phyloP scores from a whole-genome alignment of 1,284 basidiomycete species.

The Ustilago vetiveriae region DNA sequence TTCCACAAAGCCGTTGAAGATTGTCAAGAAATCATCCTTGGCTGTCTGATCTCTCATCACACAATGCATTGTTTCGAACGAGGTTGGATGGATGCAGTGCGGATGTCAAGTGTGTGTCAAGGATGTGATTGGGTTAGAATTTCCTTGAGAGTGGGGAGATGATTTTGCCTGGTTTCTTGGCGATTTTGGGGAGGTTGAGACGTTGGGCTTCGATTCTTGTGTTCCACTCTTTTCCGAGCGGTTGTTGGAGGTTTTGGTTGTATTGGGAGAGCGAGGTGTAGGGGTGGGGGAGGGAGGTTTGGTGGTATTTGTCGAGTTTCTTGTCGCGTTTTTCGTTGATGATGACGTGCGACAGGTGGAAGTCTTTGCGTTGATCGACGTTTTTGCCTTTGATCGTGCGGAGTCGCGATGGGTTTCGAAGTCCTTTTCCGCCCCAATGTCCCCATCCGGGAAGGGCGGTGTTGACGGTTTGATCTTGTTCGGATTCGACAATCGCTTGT shows the following conservation, averaged over 20 bases:
- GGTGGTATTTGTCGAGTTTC: constrained; percentile 86
- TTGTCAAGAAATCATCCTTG: constrained; percentile 8
- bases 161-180: constrained; percentile 56
- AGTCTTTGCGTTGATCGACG: constrained; percentile 81
- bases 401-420: constrained; percentile 58
- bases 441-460: constrained; percentile 92
- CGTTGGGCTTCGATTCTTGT: constrained; percentile 86
- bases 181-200: constrained; percentile 68
- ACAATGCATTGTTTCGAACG: too few relatives aligned
- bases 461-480: constrained; percentile 87
- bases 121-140: constrained; percentile 7
- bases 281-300: constrained; percentile 85
- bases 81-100: too few relatives aligned
- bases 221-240: constrained; percentile 92
- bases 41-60: too few relatives aligned
- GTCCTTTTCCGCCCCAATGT: constrained; percentile 86
- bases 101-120: too few relatives aligned
- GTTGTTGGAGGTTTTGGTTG: constrained; percentile 80
- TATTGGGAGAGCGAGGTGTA: constrained; percentile 91
- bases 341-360: constrained; percentile 84
- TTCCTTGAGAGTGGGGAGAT: constrained; percentile 54
- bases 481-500: constrained; percentile 76
- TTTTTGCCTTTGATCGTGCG: constrained; percentile 73
- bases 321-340: constrained; percentile 93
- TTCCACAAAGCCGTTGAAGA: constrained; percentile 14